Conservation (phyloP, 768 basidiomycete genomes). For the Boletus bicolor region DNA sequence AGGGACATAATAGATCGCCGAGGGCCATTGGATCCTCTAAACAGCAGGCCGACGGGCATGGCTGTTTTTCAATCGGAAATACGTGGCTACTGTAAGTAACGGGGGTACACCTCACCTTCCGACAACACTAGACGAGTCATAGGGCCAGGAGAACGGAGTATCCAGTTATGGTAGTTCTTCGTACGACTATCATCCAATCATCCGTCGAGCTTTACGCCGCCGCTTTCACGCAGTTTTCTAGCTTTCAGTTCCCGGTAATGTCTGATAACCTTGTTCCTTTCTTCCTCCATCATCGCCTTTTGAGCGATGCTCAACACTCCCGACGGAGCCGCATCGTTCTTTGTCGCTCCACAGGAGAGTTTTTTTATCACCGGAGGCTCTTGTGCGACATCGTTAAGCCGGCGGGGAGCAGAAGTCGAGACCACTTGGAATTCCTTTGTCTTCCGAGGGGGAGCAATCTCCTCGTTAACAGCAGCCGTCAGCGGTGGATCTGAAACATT, state of each 20-base stretch:
- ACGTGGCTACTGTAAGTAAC: not conserved
- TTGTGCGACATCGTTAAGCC: slow-evolving; percentile 68
- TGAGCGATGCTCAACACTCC: slow-evolving; percentile 71
- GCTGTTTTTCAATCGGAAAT: slow-evolving; percentile 4
- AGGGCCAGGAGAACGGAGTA: not conserved
- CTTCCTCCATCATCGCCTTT: slow-evolving; percentile 71
- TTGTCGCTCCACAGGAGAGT: slow-evolving; percentile 46
- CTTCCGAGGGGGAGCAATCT: slow-evolving; percentile 19
- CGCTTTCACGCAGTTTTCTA: slow-evolving; percentile 30
- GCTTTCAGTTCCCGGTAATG: slow-evolving; percentile 70
- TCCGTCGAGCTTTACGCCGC: slow-evolving; percentile 8
- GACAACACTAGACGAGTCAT: no score
- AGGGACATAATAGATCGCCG: slow-evolving; percentile 5
- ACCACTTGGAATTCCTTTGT: slow-evolving; percentile 46
- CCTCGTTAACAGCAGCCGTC: slow-evolving; percentile 11
- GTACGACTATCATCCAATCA: slow-evolving; percentile 6
- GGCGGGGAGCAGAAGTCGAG: slow-evolving; percentile 55
- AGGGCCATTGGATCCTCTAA: not conserved
- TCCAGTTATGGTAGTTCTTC: slow-evolving; percentile 9
- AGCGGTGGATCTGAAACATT: slow-evolving; percentile 13
- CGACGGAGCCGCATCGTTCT: slow-evolving; percentile 27
- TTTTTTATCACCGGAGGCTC: slow-evolving; percentile 64
- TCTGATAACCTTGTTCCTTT: slow-evolving; percentile 65
- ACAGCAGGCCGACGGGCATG: not conserved
- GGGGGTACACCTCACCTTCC: no score